Evolutionary conservation across 495 filamentous ascomycete species (phyloP), one percentile per base, ranked within the genome.

Genomic region (Acidomyces sp.): DNA sequence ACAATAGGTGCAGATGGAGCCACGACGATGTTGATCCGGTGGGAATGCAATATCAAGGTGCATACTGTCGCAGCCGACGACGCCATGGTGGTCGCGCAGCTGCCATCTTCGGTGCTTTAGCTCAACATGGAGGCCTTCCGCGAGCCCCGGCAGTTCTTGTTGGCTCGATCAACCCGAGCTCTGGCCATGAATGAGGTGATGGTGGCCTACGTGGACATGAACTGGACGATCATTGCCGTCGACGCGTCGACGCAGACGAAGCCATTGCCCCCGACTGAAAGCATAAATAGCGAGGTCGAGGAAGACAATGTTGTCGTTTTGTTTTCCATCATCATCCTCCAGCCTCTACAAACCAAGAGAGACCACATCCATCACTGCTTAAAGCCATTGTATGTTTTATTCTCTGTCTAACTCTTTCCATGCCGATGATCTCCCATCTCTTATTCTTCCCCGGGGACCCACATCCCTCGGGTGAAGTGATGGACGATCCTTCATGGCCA

Each of bases 21-120:
- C 48, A 51, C 48, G 48, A 51, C 48, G 43, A 18, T 43, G 43
- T 16, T 43, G 48, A 41, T 42, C 36, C 28, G 13, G 33, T 36
- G 17, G 22, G n/a, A 41, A 26, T 27, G 25, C 37, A 40, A 38
- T 37, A 41, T 46, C 37, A 21, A 5, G 28, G 18, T 41, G 43
- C 43, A 46, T 22, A 16, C 12, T 17, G 17, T 27, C 13, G 41
- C 43, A 24, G 22, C 18, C 41, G 23, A 25, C 41, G 48, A 51
- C 48, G 48, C 48, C 37, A 41, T 22, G 31, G 33, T 13, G 21
- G 29, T 25, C 12, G n/a, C 37, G 31, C 38, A 46, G 42, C 43
- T 51, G 43, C 48, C 37, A 18, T 46, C 26, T 24, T 30, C 10
- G 43, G 42, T 28, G 21, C 15, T 17, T 22, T 51, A 46, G 42